phyloP scores from a whole-genome alignment of 1,284 basidiomycete genomes.

The Ganoderma meredithae region DNA sequence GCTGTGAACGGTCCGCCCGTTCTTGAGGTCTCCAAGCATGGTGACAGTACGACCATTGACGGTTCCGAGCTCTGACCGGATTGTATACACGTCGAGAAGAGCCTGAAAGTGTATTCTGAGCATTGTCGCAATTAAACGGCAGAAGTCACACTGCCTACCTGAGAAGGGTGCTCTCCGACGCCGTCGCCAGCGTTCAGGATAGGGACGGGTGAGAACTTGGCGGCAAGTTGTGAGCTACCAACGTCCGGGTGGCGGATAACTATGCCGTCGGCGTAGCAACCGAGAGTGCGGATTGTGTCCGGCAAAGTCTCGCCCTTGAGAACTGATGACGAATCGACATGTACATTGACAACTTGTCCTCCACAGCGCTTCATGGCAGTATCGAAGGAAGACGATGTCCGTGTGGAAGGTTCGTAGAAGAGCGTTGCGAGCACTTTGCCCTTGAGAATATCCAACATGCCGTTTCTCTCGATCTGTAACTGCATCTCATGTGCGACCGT shows the following conservation, averaged over 20 bases:
- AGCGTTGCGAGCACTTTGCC: constrained; percentile 94
- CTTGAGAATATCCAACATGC: constrained; percentile 88
- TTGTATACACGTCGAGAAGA: constrained; percentile 95
- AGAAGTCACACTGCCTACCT: constrained; percentile 55
- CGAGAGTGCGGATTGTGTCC: constrained; percentile 95
- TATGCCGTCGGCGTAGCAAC: constrained; percentile 95
- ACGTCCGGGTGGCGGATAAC: constrained; percentile 95
- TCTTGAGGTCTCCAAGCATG: constrained; percentile 95
- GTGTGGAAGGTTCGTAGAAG: constrained; percentile 98
- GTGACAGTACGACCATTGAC: constrained; percentile 98
- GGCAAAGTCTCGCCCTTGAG: constrained; percentile 94
- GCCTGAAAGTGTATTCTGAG: constrained; percentile 55
- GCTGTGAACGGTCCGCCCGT: constrained; percentile 97
- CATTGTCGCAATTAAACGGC: not conserved
- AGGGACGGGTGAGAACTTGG: constrained; percentile 95
- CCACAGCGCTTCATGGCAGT: constrained; percentile 99
- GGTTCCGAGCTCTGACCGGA: constrained; percentile 97
- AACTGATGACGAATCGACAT: constrained; percentile 87
- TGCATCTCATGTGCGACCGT: constrained; percentile 97
- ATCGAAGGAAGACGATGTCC: constrained; percentile 97
- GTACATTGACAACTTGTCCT: constrained; percentile 91
- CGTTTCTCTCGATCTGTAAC: constrained; percentile 92
- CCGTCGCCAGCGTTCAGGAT: constrained; percentile 98
- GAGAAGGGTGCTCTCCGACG: constrained; percentile 97
- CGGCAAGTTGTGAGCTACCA: constrained; percentile 90